Evolutionary conservation across 1,284 basidiomycete species (phyloP).

Genomic region (Ceratobasidium sp.): DNA sequence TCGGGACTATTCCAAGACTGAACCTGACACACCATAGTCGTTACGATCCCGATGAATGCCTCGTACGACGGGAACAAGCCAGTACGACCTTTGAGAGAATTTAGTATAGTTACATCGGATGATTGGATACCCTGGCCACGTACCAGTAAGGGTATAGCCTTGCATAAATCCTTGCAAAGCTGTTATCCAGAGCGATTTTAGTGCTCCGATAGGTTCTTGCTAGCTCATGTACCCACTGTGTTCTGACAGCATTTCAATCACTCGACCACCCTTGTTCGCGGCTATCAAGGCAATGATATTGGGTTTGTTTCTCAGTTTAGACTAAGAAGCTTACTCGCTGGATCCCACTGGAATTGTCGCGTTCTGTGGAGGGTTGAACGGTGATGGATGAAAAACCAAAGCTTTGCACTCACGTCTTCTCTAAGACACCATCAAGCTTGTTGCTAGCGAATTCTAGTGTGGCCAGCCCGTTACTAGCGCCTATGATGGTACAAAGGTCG

Average conservation of each 20-base stretch:
- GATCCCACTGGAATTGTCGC: slow-evolving; percentile 89
- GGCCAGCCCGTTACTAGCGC: background rate
- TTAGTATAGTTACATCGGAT: slow-evolving; percentile 19
- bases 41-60: slow-evolving; percentile 77
- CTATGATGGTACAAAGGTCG: background rate
- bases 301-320: background rate
- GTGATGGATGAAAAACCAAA: background rate
- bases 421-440: slow-evolving; percentile 85
- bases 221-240: slow-evolving; percentile 65
- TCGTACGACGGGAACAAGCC: slow-evolving; percentile 92
- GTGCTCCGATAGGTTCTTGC: no score
- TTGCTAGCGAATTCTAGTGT: slow-evolving; percentile 81
- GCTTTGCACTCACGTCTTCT: slow-evolving; percentile 57
- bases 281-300: slow-evolving; percentile 54
- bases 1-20: slow-evolving; percentile 66
- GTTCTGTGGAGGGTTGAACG: slow-evolving; percentile 60
- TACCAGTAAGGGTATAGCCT: slow-evolving; percentile 82
- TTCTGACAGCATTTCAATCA: slow-evolving; percentile 90
- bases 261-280: slow-evolving; percentile 75
- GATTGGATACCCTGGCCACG: slow-evolving; percentile 34
- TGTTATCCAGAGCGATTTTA: no score
- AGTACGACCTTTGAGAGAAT: slow-evolving; percentile 69
- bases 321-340: slow-evolving; percentile 55
- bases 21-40: slow-evolving; percentile 59
- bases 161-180: slow-evolving; percentile 88